These are phyloP conservation scores for Exsudoporus frostii DNA, from an alignment of 768 basidiomycete species.

Conservation along the genomic window DNA sequence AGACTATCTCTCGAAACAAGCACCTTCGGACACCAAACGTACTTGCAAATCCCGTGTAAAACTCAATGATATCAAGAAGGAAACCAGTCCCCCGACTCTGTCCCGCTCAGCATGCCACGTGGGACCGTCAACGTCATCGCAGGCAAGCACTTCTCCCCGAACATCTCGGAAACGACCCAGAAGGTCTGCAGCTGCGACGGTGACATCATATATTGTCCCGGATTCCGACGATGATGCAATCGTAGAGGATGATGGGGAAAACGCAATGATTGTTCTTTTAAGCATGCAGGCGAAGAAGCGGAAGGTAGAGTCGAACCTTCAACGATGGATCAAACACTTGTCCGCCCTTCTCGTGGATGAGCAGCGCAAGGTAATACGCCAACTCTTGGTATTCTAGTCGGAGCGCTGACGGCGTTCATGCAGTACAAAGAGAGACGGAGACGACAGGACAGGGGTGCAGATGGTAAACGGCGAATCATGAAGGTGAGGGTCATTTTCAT, in stretches of 20 bases:
- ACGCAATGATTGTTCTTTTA: constrained; percentile 29
- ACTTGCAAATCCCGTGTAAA: constrained; percentile 26
- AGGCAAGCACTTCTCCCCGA: constrained; percentile 21
- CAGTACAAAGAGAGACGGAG: constrained; percentile 68
- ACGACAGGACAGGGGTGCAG: constrained; percentile 45
- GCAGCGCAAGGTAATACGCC: constrained; percentile 57
- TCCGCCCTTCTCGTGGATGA: constrained; percentile 59
- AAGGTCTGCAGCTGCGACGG: constrained; percentile 47
- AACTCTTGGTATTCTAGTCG: background rate
- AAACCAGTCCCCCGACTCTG: constrained; percentile 33
- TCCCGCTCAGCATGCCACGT: constrained; percentile 22
- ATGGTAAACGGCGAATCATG: constrained; percentile 47
- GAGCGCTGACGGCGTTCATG: constrained; percentile 1
- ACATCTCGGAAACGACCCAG: constrained; percentile 54
- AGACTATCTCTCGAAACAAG: constrained; percentile 52
- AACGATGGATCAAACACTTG: constrained; percentile 70
- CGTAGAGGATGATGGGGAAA: constrained; percentile 36
- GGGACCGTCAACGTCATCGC: constrained; percentile 13
- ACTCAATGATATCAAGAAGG: constrained; percentile 39
- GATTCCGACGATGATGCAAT: constrained; percentile 71
- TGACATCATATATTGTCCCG: constrained; percentile 61
- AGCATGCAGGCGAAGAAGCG: constrained; percentile 35
- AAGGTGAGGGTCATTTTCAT: constrained; percentile 45
- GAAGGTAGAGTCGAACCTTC: constrained; percentile 44
- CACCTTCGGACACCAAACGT: constrained; percentile 22